Conservation (phyloP, 148 eudicot species). For the Rhododendron mucronatum region DNA sequence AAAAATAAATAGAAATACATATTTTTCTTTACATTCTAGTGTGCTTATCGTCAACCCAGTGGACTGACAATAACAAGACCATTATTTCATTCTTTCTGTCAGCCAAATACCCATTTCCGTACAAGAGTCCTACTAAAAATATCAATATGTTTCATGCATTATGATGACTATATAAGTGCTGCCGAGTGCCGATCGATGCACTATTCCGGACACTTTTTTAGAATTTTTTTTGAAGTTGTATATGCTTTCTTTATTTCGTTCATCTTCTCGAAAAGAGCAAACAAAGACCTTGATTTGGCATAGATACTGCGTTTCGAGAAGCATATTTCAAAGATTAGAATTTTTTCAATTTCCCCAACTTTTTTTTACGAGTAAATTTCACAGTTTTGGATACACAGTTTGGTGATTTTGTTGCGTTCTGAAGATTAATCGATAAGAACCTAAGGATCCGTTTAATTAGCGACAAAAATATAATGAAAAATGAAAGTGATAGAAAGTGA, state of each 20-base stretch:
- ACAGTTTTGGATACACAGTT: neutral
- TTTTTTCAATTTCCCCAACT: neutral
- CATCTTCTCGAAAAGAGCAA: neutral
- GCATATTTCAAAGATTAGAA: neutral
- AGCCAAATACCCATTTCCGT: neutral
- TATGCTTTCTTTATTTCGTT: neutral
- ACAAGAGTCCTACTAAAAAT: neutral
- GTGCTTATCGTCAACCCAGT: too few relatives aligned
- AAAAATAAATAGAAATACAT: too few relatives aligned
- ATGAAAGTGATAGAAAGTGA: too few relatives aligned
- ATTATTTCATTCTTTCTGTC: neutral
- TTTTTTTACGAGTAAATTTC: neutral
- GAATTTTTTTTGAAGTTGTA: neutral
- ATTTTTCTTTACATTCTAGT: too few relatives aligned
- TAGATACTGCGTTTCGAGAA: neutral
- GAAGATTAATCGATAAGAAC: neutral
- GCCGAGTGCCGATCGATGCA: neutral
- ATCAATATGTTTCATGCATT: neutral
- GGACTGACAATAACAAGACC: too few relatives aligned
- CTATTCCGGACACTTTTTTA: neutral
- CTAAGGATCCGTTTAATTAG: too few relatives aligned
- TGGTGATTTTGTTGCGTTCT: neutral
- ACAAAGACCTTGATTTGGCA: neutral
- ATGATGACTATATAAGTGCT: neutral
- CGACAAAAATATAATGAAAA: too few relatives aligned